Conservation (phyloP, 1,139 yeast species). For the Hyphopichia wangnamkhiaoensis region DNA sequence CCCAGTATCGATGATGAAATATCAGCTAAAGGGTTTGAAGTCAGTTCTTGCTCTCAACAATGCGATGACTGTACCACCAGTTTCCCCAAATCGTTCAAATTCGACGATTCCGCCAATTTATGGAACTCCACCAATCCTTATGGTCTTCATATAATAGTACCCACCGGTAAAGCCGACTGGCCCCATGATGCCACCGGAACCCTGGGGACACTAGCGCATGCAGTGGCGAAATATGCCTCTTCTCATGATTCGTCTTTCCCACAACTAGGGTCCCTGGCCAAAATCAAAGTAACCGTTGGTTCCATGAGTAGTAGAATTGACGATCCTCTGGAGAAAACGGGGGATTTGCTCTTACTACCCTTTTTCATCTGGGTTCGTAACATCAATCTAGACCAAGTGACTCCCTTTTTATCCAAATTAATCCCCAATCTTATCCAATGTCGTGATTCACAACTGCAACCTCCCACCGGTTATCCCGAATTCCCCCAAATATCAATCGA, state of each 20-base stretch:
- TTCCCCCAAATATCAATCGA: constrained; percentile 19
- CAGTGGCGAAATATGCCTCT: constrained; percentile 50
- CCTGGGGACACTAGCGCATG: constrained; percentile 51
- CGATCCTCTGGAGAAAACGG: constrained; percentile 41
- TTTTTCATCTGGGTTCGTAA: constrained; percentile 72
- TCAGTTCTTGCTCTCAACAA: constrained; percentile 45
- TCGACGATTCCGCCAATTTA: constrained; percentile 47
- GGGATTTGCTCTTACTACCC: constrained; percentile 71
- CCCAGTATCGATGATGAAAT: constrained; percentile 20
- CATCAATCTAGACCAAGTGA: constrained; percentile 47
- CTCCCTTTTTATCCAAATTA: constrained; percentile 44
- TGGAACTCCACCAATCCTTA: constrained; percentile 74
- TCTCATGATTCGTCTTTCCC: background rate
- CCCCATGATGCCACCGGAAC: constrained; percentile 67
- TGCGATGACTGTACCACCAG: constrained; percentile 52
- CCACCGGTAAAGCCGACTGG: constrained; percentile 90
- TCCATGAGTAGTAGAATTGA: constrained; percentile 55
- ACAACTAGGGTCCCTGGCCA: constrained; percentile 15
- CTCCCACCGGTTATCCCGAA: constrained; percentile 4
- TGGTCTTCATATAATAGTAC: constrained; percentile 70
- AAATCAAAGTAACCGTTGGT: constrained; percentile 54
- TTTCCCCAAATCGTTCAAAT: constrained; percentile 59
- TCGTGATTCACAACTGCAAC: no score
- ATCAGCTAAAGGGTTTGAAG: constrained; percentile 39
- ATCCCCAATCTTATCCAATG: constrained; percentile 31